phyloP scores from a whole-genome alignment of 169 alveolate genomes.

The Plasmodium berghei region DNA sequence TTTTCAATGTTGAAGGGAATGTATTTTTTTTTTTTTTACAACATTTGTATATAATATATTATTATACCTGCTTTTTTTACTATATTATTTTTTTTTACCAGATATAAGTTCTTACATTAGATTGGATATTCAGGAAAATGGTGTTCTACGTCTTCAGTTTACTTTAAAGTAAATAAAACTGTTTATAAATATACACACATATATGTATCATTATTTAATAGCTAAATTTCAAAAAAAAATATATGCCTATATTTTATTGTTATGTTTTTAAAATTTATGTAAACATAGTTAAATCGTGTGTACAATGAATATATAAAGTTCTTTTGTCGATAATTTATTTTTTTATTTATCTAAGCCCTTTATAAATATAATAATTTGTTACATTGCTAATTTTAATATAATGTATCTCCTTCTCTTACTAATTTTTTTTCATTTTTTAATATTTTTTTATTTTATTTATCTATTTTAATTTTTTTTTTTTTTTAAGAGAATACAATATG shows the following conservation, averaged over 20 bases:
- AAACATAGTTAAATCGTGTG: neutral
- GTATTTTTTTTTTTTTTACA: neutral
- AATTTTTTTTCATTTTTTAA: neutral
- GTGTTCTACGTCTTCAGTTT: slow-evolving; percentile 52
- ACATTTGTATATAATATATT: neutral
- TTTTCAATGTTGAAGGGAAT: neutral
- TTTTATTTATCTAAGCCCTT: neutral
- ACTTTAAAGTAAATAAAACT: slow-evolving; percentile 42
- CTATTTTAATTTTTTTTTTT: slow-evolving; percentile 8
- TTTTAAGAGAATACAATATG: slow-evolving; percentile 65
- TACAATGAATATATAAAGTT: neutral
- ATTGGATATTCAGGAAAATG: slow-evolving; percentile 72
- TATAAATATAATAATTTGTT: neutral
- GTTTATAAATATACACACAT: slow-evolving; percentile 1
- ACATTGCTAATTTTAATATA: neutral
- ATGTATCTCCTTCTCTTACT: neutral
- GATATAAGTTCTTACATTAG: slow-evolving; percentile 74
- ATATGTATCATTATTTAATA: neutral
- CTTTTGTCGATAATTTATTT: neutral
- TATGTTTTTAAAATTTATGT: too few species aligned
- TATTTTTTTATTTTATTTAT: neutral
- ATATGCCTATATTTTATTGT: too few species aligned
- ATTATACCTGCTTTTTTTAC: neutral
- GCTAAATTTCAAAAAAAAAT: neutral
- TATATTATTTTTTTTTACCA: slow-evolving; percentile 2